These are phyloP conservation scores for Beauveria sp. DNA, from an alignment of 2,329 filamentous ascomycete species.

Conservation along the genomic window DNA sequence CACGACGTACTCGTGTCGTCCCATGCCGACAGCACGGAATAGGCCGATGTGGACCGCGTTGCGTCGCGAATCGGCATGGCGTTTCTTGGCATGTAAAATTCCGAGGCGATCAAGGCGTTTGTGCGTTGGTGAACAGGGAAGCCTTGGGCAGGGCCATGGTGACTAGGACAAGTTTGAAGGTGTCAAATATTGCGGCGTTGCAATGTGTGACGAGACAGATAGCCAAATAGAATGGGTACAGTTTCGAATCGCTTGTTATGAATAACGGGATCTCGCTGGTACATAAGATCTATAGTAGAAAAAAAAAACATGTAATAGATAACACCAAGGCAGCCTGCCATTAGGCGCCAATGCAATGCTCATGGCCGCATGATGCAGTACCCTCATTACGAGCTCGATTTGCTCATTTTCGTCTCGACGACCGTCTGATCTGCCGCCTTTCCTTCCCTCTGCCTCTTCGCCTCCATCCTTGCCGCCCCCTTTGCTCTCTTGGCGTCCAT, in stretches of 20 bases:
- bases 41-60: conserved; percentile 40
- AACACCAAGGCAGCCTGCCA: not conserved
- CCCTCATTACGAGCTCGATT: not conserved
- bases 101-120: conserved; percentile 29
- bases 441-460: not conserved
- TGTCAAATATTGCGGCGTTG: no score
- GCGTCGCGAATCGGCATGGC: conserved; percentile 38
- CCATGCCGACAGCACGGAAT: conserved; percentile 35
- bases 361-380: not conserved
- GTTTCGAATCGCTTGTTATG: no score
- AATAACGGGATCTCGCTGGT: no score
- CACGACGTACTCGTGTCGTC: conserved; percentile 30
- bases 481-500: conserved; percentile 9
- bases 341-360: not conserved
- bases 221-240: no score
- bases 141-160: conserved; percentile 19
- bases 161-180: no score
- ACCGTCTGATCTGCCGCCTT: not conserved
- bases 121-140: conserved; percentile 27
- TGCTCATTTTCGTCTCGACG: not conserved
- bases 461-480: not conserved
- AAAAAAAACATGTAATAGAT: not conserved
- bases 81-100: conserved; percentile 38
- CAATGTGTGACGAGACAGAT: no score
- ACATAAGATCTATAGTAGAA: not conserved